phyloP scores from a whole-genome alignment of 1,284 basidiomycete species.

The Microbotryomycetes sp. region DNA sequence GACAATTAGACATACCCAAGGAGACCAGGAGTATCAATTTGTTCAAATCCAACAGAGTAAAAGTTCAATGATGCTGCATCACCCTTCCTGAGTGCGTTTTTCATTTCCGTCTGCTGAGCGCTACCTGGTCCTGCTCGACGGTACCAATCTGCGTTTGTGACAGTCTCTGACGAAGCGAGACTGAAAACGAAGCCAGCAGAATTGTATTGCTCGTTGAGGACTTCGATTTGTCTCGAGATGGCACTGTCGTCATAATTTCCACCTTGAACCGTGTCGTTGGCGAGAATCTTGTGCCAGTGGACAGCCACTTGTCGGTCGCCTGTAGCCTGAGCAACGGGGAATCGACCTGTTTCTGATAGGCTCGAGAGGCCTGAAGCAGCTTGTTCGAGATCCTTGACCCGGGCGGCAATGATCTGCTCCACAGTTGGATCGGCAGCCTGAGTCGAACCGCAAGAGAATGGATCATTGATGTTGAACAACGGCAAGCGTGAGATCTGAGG shows the following conservation, averaged over 20 bases:
- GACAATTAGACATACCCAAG: background rate
- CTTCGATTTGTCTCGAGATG: slow-evolving; percentile 39
- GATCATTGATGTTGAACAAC: background rate
- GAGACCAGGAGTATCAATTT: background rate
- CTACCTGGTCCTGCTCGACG: slow-evolving; percentile 46
- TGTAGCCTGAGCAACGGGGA: background rate
- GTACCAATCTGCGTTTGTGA: slow-evolving; percentile 51
- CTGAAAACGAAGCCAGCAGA: slow-evolving; percentile 47
- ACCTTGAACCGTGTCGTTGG: background rate
- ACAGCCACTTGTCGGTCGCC: background rate
- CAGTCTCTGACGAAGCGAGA: slow-evolving; percentile 48
- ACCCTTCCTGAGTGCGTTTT: slow-evolving; percentile 48
- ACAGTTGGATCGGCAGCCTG: background rate
- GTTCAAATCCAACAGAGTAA: slow-evolving; percentile 42
- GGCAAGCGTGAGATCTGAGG: background rate
- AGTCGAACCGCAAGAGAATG: background rate
- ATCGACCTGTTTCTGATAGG: background rate
- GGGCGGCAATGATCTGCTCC: background rate
- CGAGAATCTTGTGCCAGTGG: slow-evolving; percentile 1
- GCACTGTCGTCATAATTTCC: background rate
- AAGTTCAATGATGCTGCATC: slow-evolving; percentile 49
- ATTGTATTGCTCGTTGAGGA: slow-evolving; percentile 50
- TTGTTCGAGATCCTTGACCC: background rate
- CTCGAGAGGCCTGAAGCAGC: background rate
- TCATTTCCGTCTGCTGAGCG: slow-evolving; percentile 51